Evolutionary conservation across 2,329 filamentous ascomycete species (phyloP).

Genomic region (Fusarium verrucosum): DNA sequence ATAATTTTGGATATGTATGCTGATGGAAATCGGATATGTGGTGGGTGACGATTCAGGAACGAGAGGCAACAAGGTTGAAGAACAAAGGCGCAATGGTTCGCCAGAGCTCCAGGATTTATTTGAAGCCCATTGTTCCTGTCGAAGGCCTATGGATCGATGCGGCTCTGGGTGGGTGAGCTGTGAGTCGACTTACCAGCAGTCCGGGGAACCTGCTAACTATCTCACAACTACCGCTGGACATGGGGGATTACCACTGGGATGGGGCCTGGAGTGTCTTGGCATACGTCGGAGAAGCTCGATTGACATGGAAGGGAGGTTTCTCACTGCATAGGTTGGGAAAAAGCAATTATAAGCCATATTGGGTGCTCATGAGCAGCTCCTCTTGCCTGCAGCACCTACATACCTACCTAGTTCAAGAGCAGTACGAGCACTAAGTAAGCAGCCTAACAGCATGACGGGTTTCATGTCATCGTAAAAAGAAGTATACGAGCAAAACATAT

Average conservation of each 20-base stretch:
- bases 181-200: background rate
- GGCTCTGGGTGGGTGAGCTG: background rate
- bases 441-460: background rate
- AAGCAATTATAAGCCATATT: background rate
- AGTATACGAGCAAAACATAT: background rate
- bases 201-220: background rate
- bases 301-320: background rate
- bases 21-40: accelerated
- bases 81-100: background rate
- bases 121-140: background rate
- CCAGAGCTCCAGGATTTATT: background rate
- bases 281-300: background rate
- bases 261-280: background rate
- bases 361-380: background rate
- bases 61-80: background rate
- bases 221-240: background rate
- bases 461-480: background rate
- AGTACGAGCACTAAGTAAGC: background rate
- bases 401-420: too few relatives aligned
- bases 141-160: accelerated
- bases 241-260: background rate
- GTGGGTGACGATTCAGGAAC: background rate
- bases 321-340: background rate
- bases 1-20: background rate
- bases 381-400: too few relatives aligned